phyloP scores from a whole-genome alignment of 2,329 filamentous ascomycete genomes.

The Sporothrix dimorphospora region DNA sequence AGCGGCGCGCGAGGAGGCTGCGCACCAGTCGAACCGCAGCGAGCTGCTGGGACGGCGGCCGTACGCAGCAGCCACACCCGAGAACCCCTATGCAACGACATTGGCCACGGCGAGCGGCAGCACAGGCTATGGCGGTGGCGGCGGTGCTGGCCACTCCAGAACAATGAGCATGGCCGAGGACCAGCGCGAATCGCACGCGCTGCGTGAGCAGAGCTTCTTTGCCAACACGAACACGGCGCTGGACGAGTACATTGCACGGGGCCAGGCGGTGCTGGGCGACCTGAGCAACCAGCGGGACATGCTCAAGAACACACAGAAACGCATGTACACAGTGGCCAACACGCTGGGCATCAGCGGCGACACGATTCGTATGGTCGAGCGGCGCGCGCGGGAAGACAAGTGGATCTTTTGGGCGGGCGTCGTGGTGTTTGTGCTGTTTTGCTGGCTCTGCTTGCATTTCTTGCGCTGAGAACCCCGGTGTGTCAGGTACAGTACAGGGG shows the following conservation, averaged over 20 bases:
- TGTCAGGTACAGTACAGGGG: not conserved
- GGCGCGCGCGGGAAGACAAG: constrained; percentile 90
- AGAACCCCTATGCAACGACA: constrained; percentile 80
- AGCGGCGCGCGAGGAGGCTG: constrained; percentile 73
- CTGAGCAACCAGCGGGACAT: constrained; percentile 89
- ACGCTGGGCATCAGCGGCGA: constrained; percentile 92
- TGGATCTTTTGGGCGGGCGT: constrained; percentile 95
- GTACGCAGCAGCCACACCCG: constrained; percentile 76
- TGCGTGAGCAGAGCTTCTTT: constrained; percentile 90
- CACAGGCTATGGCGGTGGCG: constrained; percentile 47
- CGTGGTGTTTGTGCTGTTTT: constrained; percentile 85
- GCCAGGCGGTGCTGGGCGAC: constrained; percentile 86
- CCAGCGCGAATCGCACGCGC: constrained; percentile 75
- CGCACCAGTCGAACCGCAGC: constrained; percentile 66
- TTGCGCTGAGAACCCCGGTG: constrained; percentile 57
- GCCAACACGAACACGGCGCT: constrained; percentile 78
- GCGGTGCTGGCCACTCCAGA: constrained; percentile 45
- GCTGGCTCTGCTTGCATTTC: constrained; percentile 87
- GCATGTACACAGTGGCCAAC: constrained; percentile 89
- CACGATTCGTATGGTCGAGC: constrained; percentile 95
- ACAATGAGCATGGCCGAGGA: constrained; percentile 46
- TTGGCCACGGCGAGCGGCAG: constrained; percentile 31
- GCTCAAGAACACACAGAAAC: constrained; percentile 90
- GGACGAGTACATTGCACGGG: constrained; percentile 91
- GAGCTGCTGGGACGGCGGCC: constrained; percentile 86